Evolutionary conservation across 257 asterid species (phyloP).

Genomic region (Solanum lycopersicoides): DNA sequence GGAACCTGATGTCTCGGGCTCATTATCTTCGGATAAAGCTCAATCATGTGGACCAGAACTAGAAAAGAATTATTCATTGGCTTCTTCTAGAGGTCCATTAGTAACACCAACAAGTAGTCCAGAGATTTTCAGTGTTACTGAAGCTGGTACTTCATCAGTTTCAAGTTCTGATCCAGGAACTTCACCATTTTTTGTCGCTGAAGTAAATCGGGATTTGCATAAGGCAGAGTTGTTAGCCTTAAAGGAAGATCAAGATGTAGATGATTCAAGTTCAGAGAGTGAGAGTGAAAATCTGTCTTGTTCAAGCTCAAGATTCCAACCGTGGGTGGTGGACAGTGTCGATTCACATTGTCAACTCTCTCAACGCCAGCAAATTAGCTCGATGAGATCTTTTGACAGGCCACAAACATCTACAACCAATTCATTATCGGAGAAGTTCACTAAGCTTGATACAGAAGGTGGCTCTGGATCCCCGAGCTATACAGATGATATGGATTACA

Average conservation of each 20-base stretch:
- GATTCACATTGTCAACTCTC: conserved; percentile 32
- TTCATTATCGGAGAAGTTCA: conserved; percentile 51
- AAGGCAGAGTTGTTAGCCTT: conserved; percentile 30
- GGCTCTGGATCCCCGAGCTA: conserved; percentile 49
- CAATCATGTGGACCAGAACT: conserved; percentile 17
- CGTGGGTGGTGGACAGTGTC: conserved; percentile 70
- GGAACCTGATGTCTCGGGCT: conserved; percentile 20
- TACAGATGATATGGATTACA: conserved; percentile 16
- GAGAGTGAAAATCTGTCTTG: conserved; percentile 69
- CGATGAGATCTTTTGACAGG: conserved; percentile 25
- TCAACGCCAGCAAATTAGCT: conserved; percentile 28
- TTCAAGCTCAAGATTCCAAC: conserved; percentile 63
- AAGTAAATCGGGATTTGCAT: conserved; percentile 25
- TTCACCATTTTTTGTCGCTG: conserved; percentile 57
- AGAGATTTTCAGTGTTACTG: conserved; percentile 81
- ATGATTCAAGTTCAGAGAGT: conserved; percentile 64
- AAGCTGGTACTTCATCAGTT: conserved; percentile 80
- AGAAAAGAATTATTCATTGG: conserved; percentile 18
- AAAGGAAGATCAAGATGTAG: conserved; percentile 31
- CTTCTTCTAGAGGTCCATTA: conserved; percentile 50
- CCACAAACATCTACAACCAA: conserved; percentile 28
- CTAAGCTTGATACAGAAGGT: conserved; percentile 50
- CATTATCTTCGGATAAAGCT: conserved; percentile 9
- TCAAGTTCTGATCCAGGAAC: conserved; percentile 93
- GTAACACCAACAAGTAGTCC: conserved; percentile 98